phyloP scores from a whole-genome alignment of 805 yeast genomes.

The Suhomyces kilbournensis region DNA sequence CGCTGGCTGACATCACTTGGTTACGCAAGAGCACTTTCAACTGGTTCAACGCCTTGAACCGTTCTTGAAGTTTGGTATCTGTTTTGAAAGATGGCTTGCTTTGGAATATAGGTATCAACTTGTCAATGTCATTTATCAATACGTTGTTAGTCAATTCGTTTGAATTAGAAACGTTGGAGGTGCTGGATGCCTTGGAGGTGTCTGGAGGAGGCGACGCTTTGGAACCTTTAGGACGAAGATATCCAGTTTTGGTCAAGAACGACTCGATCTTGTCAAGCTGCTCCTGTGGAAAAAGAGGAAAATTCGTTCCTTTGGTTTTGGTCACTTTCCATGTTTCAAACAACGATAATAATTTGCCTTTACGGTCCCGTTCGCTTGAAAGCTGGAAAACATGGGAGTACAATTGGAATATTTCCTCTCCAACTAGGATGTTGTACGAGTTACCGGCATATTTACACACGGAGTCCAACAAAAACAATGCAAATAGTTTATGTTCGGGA shows the following conservation, averaged over 20 bases:
- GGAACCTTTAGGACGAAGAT: conserved; percentile 6
- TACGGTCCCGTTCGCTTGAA: conserved; percentile 72
- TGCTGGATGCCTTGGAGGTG: neutral
- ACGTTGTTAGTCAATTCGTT: conserved; percentile 13
- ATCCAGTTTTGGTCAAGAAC: conserved; percentile 50
- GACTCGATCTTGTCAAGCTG: conserved; percentile 70
- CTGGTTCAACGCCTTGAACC: conserved; percentile 45
- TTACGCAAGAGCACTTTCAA: conserved; percentile 39
- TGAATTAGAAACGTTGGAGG: neutral
- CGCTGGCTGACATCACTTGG: conserved; percentile 32
- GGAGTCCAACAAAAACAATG: conserved; percentile 84
- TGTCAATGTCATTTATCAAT: conserved; percentile 34
- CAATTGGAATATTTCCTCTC: conserved; percentile 62
- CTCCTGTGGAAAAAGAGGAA: conserved; percentile 69
- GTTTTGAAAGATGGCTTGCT: conserved; percentile 33
- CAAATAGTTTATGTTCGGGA: conserved; percentile 80
- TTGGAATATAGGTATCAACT: conserved; percentile 42
- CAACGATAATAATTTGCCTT: conserved; percentile 62
- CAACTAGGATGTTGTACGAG: conserved; percentile 81
- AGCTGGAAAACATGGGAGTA: conserved; percentile 77
- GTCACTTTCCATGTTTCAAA: conserved; percentile 87
- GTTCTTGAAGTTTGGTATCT: conserved; percentile 41
- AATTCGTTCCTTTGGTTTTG: conserved; percentile 52
- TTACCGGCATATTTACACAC: conserved; percentile 87
- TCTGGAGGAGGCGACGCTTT: neutral